Conservation (phyloP, 2,329 filamentous ascomycete genomes). For the Hortaea werneckii region DNA sequence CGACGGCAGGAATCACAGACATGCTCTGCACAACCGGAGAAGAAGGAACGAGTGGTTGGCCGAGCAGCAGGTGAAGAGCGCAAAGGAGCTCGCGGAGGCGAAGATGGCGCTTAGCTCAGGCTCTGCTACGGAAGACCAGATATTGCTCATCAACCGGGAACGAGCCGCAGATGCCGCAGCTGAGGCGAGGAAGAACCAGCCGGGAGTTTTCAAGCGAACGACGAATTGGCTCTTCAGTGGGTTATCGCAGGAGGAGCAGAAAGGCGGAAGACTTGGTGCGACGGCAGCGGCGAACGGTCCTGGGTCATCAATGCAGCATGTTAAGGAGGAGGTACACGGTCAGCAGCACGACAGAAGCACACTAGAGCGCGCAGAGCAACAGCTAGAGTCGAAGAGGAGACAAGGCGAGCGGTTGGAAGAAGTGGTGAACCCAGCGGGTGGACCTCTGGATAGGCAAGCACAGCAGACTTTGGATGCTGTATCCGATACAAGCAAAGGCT, state of each 20-base stretch:
- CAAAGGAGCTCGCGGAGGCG: constrained; percentile 34
- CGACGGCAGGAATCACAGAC: constrained; percentile 54
- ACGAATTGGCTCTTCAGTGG: constrained; percentile 25
- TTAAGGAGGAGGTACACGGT: constrained; percentile 10
- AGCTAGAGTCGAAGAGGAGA: constrained; percentile 17
- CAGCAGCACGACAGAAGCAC: constrained; percentile 16
- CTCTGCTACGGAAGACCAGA: constrained; percentile 40
- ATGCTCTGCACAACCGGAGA: constrained; percentile 58
- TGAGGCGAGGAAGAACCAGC: constrained; percentile 23
- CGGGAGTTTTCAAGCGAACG: constrained; percentile 26
- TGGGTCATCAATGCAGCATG: constrained; percentile 3
- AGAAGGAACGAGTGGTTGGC: constrained; percentile 53
- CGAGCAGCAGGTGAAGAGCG: constrained; percentile 38
- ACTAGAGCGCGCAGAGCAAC: constrained; percentile 25
- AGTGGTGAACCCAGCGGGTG: constrained; percentile 24
- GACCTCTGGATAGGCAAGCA: constrained; percentile 37
- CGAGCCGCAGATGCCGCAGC: constrained; percentile 53
- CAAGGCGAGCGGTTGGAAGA: constrained; percentile 19
- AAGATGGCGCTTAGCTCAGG: constrained; percentile 33
- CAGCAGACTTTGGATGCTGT: neutral
- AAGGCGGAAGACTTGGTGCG: constrained; percentile 26
- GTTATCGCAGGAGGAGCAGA: constrained; percentile 26
- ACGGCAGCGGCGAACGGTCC: constrained; percentile 8
- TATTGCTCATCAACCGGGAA: constrained; percentile 46
- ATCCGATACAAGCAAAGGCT: neutral